Percentiles rank a stretch among this genome's conserved stretches.
Conservation (phyloP, 306 rosid species). For the Delonix regia region DNA sequence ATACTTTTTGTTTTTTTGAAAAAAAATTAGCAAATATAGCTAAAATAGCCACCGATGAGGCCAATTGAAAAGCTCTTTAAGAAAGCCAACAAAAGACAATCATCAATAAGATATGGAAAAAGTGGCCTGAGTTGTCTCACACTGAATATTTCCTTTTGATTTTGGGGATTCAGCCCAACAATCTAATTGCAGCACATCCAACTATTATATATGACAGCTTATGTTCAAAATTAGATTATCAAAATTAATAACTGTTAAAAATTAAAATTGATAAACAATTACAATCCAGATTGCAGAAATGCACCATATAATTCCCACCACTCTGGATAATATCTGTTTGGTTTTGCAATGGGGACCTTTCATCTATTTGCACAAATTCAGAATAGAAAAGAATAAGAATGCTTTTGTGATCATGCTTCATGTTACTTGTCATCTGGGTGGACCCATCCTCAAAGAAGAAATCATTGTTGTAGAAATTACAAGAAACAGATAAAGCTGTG, state of each 20-base stretch:
- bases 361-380: slow-evolving; percentile 24
- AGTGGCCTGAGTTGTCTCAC: slow-evolving; percentile 24
- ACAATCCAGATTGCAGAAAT: too few relatives aligned
- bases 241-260: too few relatives aligned
- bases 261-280: too few relatives aligned
- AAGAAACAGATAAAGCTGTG: neutral
- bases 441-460: slow-evolving; percentile 1
- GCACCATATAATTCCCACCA: too few relatives aligned
- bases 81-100: neutral
- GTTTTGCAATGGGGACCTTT: neutral
- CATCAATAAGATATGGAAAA: neutral
- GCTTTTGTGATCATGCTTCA: slow-evolving; percentile 27
- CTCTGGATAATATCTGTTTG: too few relatives aligned
- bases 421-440: slow-evolving; percentile 32
- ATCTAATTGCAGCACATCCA: too few relatives aligned
- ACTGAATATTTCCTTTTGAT: neutral
- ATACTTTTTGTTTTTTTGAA: too few relatives aligned
- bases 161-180: slow-evolving; percentile 15
- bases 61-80: neutral
- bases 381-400: slow-evolving; percentile 7
- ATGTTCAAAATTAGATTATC: too few relatives aligned
- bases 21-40: neutral
- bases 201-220: too few relatives aligned
- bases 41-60: neutral
- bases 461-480: slow-evolving; percentile 26